These are phyloP conservation scores for Grifola frondosa DNA, from an alignment of 1,284 basidiomycete genomes.

Conservation along the genomic window DNA sequence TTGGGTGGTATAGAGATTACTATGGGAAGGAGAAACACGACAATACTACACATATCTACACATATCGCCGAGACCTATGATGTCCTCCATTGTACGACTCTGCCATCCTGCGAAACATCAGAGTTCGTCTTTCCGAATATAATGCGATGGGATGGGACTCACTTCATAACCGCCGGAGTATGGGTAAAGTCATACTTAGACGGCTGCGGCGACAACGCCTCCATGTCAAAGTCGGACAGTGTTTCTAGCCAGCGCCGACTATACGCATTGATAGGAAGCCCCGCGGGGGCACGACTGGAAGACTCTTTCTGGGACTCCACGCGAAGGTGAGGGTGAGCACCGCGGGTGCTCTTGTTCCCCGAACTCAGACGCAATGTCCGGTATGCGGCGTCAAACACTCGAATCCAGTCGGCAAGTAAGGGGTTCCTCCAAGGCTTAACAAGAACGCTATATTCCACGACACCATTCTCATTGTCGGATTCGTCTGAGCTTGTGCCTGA, in stretches of 20 bases:
- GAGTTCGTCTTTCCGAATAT: no score
- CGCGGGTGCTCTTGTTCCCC: background rate
- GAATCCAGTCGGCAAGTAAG: background rate
- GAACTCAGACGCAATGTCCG: background rate
- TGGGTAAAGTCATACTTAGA: background rate
- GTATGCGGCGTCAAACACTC: conserved; percentile 3
- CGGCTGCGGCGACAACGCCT: background rate
- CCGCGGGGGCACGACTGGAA: background rate
- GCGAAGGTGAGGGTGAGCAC: background rate
- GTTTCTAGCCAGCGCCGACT: background rate
- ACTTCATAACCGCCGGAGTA: background rate
- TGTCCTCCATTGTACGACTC: no score
- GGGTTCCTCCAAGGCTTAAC: conserved; percentile 2
- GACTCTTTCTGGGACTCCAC: background rate
- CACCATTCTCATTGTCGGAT: conserved; percentile 1
- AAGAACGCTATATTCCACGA: conserved; percentile 3
- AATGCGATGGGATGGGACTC: no score
- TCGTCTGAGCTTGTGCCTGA: conserved; percentile 6
- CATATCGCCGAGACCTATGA: no score
- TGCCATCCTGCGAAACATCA: no score
- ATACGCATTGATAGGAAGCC: background rate
- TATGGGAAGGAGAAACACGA: no score
- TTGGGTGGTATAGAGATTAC: no score
- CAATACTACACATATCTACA: no score
- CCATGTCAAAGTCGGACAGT: background rate